Evolutionary conservation across 2,329 filamentous ascomycete genomes (phyloP).

Genomic region (Alternaria angustiovoidea): DNA sequence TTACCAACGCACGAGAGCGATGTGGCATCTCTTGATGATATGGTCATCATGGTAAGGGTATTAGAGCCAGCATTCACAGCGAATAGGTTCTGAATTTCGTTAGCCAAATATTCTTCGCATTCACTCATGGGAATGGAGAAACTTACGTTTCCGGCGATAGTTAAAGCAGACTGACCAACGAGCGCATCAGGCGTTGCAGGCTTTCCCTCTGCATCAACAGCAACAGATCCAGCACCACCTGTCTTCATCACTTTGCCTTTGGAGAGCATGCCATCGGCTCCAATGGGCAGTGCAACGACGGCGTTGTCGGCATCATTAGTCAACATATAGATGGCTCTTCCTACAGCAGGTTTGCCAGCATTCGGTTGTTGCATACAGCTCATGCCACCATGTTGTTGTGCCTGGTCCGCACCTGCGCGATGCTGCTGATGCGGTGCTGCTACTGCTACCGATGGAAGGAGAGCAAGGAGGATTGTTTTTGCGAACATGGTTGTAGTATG

Average conservation of each 20-base stretch:
- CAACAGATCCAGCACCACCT: constrained; percentile 57
- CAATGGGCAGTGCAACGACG: constrained; percentile 61
- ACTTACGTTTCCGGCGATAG: constrained; percentile 63
- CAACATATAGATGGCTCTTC: constrained; percentile 64
- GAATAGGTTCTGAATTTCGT: constrained; percentile 57
- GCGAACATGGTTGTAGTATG: background rate
- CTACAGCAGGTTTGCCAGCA: constrained; percentile 6
- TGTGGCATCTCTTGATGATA: constrained; percentile 41
- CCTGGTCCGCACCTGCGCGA: background rate
- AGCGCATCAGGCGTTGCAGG: constrained; percentile 60
- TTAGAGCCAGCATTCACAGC: constrained; percentile 59
- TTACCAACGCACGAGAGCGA: constrained; percentile 43
- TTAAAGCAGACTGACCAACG: constrained; percentile 60
- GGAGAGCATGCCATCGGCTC: constrained; percentile 57
- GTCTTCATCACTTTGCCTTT: constrained; percentile 56
- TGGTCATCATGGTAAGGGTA: constrained; percentile 50
- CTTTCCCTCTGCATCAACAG: constrained; percentile 49
- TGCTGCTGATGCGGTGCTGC: constrained; percentile 15
- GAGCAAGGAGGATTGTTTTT: constrained; percentile 10
- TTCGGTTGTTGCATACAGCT: constrained; percentile 12
- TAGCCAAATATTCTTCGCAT: background rate
- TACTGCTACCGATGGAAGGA: constrained; percentile 6
- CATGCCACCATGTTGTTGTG: constrained; percentile 3
- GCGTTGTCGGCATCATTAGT: constrained; percentile 63
- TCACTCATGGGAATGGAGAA: background rate